Conservation (phyloP, 305 asterid genomes). For the Ilex paraguariensis region DNA sequence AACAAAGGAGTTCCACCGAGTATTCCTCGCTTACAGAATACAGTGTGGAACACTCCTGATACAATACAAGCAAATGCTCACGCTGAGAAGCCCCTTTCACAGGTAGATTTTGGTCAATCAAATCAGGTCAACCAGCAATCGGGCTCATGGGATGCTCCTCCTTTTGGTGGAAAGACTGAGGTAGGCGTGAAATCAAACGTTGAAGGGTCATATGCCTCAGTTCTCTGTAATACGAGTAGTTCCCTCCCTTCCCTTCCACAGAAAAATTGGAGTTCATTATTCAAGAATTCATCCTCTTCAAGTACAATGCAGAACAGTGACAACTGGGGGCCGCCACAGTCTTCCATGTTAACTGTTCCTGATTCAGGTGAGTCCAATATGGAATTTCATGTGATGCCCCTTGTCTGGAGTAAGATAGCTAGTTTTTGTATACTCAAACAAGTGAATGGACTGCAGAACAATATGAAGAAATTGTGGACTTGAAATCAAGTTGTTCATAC, state of each 20-base stretch:
- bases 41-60: slow-evolving; percentile 10
- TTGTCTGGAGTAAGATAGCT: slow-evolving; percentile 15
- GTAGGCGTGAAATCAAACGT: slow-evolving; percentile 6
- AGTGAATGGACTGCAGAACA: slow-evolving; percentile 24
- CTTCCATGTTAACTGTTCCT: slow-evolving; percentile 8
- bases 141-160: neutral
- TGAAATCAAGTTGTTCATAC: neutral
- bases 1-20: slow-evolving; percentile 22
- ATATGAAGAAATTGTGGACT: slow-evolving; percentile 11
- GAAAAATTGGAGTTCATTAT: slow-evolving; percentile 44
- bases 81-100: slow-evolving; percentile 8
- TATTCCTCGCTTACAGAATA: slow-evolving; percentile 16
- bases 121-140: neutral
- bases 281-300: slow-evolving; percentile 31
- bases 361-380: slow-evolving; percentile 11
- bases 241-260: slow-evolving; percentile 4
- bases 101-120: slow-evolving; percentile 10
- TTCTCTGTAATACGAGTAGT: neutral
- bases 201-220: slow-evolving; percentile 6
- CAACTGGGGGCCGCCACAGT: slow-evolving; percentile 1
- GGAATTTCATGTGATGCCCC: slow-evolving; percentile 19
- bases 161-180: slow-evolving; percentile 3
- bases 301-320: slow-evolving; percentile 9
- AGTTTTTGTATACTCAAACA: slow-evolving; percentile 17
- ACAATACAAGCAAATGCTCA: slow-evolving; percentile 12